phyloP scores from a whole-genome alignment of 192 early-diverging fungal species.

The Umbelopsis vinacea region DNA sequence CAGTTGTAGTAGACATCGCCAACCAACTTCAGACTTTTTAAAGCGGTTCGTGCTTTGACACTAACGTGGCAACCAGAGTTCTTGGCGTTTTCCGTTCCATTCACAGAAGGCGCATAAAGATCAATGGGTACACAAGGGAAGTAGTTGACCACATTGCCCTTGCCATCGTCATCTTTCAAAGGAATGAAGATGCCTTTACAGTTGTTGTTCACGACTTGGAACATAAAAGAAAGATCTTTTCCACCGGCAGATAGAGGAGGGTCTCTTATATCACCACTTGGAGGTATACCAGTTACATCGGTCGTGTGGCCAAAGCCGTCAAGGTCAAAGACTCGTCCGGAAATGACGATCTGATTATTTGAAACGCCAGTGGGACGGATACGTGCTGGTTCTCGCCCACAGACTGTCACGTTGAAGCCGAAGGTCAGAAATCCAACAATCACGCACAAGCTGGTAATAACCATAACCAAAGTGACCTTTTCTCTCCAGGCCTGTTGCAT shows the following conservation, averaged over 20 bases:
- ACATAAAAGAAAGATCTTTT: conserved; percentile 76
- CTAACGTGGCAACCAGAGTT: conserved; percentile 65
- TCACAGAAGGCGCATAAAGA: conserved; percentile 47
- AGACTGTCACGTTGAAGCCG: conserved; percentile 75
- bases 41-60: conserved; percentile 43
- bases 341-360: conserved; percentile 59
- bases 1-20: conserved; percentile 72
- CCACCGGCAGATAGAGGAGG: conserved; percentile 62
- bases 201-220: conserved; percentile 72
- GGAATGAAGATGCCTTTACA: conserved; percentile 65
- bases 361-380: conserved; percentile 55
- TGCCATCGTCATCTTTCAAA: conserved; percentile 34
- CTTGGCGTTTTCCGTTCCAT: conserved; percentile 56
- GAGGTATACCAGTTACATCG: conserved; percentile 36
- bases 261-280: conserved; percentile 57
- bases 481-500: conserved; percentile 88
- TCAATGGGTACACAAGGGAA: conserved; percentile 72
- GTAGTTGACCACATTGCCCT: conserved; percentile 54
- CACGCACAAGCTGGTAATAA: conserved; percentile 77
- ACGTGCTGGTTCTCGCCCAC: conserved; percentile 48
- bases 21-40: conserved; percentile 54
- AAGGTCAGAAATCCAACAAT: conserved; percentile 85
- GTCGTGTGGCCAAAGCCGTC: conserved; percentile 58
- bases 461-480: conserved; percentile 84
- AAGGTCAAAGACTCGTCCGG: conserved; percentile 68